Evolutionary conservation across 352 stramenopile species (phyloP).

Genomic region (Globisporangium rhizosaccharum): DNA sequence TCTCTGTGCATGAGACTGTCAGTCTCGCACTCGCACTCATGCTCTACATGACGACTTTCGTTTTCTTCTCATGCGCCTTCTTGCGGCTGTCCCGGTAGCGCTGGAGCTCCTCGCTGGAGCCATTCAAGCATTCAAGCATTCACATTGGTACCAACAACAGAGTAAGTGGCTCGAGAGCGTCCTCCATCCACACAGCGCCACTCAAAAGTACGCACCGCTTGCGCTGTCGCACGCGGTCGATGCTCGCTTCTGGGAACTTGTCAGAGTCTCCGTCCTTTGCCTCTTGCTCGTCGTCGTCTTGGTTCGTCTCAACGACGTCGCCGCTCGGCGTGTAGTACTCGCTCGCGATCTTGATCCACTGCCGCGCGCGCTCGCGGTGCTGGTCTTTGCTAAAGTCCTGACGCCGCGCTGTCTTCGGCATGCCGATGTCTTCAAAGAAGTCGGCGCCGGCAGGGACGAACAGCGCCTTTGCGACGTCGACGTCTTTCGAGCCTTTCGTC

Average conservation of each 20-base stretch:
- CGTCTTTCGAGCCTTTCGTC: conserved; percentile 51
- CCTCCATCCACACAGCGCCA: not conserved
- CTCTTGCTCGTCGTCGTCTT: conserved; percentile 22
- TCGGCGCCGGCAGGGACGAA: conserved; percentile 71
- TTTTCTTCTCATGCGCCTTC: conserved; percentile 55
- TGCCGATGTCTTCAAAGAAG: conserved; percentile 68
- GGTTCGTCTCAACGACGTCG: conserved; percentile 22
- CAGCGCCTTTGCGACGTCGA: conserved; percentile 55
- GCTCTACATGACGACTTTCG: not conserved
- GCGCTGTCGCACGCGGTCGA: conserved; percentile 63
- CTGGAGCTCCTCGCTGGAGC: conserved; percentile 49
- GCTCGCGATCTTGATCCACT: conserved; percentile 60
- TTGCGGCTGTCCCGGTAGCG: conserved; percentile 53
- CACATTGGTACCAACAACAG: not conserved
- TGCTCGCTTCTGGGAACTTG: conserved; percentile 57
- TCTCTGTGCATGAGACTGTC: not conserved
- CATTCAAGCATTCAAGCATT: not conserved
- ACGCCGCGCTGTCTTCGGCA: conserved; percentile 50
- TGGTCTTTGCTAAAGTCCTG: conserved; percentile 47
- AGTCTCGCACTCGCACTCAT: conserved; percentile 2
- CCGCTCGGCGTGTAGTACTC: conserved; percentile 59
- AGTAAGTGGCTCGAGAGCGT: not conserved
- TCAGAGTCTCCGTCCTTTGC: conserved; percentile 19
- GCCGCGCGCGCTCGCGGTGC: conserved; percentile 52
- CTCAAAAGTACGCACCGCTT: conserved; percentile 34